Evolutionary conservation across 495 filamentous ascomycete species (phyloP), one percentile per base, ranked within the genome.

Genomic region (Copromyces sp.): DNA sequence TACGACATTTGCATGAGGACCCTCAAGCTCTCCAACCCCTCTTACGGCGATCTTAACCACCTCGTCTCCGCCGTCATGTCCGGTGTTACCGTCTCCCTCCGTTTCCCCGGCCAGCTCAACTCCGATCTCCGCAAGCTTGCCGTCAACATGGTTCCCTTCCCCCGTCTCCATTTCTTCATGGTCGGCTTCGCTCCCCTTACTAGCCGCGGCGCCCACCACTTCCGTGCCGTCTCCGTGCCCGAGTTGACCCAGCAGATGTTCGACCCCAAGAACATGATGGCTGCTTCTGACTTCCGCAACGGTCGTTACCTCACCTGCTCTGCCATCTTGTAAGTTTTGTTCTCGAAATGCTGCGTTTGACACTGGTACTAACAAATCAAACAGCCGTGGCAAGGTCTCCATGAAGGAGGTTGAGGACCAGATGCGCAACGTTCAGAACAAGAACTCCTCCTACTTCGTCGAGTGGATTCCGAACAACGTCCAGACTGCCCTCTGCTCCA

Each of bases 181-280:
- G 96, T 99, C 82, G 95, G 95, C 82, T 99, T 99, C 84, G 95
- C 95, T 83, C 95, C 95, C 82, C 90, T 99, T 77, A 99, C 95
- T 82, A 95, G 92, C 89, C 94, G 95, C 84, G 94, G 94, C 80
- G 90, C 94, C 78, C 81, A 94, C 89, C 91, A 90, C 74, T 99
- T 98, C 95, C 96, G 95, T 82, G 94, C 96, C 75, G 91, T 99
- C 83, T 93, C 90, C 81, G 95, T 99, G 73, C 95, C 96, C 41
- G 95, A 99, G 89, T 89, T 99, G 84, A 99, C 95, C 81, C 95
- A 99, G 88, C 95, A 99, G 85, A 99, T 99, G 94, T 99, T 93
- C 88, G 95, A 99, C 88, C 95, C 95, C 80, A 99, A 99, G 93
- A 99, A 99, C 90, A 99, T 99, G 95, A 99, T 99, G 95, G 95